Conservation (phyloP, 139 green algal species). For the Ettlia oleoabundans region DNA sequence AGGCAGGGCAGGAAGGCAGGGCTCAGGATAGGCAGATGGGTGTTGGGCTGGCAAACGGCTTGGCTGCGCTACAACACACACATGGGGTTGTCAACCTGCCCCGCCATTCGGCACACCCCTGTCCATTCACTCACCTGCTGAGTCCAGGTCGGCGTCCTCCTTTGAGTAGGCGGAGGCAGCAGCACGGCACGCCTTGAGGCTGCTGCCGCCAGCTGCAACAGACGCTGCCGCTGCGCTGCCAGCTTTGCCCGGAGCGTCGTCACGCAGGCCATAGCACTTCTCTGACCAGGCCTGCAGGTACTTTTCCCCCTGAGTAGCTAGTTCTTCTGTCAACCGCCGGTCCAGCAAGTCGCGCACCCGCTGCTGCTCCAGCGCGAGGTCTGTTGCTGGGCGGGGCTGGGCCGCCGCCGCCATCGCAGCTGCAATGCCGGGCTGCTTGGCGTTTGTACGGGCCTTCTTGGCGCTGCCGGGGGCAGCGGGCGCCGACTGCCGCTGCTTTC, state of each 20-base stretch:
- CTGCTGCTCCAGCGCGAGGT: not conserved
- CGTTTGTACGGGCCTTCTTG: slow-evolving; percentile 7
- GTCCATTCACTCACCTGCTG: not conserved
- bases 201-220: not conserved
- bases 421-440: not conserved
- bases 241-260: not conserved
- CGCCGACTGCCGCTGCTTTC: not conserved
- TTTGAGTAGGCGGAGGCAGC: not conserved
- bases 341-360: not conserved
- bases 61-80: not conserved
- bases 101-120: too few species aligned
- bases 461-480: not conserved
- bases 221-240: not conserved
- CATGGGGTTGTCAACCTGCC: not conserved
- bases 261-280: slow-evolving; percentile 12
- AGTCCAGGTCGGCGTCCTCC: slow-evolving; percentile 5
- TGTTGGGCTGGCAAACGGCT: not conserved
- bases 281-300: slow-evolving; percentile 20
- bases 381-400: not conserved
- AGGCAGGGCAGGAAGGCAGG: not conserved
- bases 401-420: not conserved
- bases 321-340: not conserved
- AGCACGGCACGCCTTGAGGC: not conserved
- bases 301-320: not conserved
- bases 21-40: not conserved